Conservation (phyloP, 164 flowering plant species). For the Magnolia officinalis region DNA sequence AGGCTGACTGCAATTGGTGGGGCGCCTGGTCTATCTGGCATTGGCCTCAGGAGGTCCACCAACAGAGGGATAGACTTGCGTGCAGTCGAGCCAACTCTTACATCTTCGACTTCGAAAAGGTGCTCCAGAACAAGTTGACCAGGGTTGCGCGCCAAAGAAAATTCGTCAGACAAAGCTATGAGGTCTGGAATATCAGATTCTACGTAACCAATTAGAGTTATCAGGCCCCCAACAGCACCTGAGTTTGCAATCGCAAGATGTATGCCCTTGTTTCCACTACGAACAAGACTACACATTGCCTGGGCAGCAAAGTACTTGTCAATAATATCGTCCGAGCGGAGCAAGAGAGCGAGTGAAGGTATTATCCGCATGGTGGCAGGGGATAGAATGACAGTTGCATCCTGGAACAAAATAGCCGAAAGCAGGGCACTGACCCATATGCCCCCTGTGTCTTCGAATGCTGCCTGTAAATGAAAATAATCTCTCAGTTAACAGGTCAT, state of each 20-base stretch:
- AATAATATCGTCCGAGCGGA: slow-evolving; percentile 69
- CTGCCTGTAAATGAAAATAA: slow-evolving; percentile 46
- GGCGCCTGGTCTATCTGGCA: slow-evolving; percentile 83
- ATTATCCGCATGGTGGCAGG: slow-evolving; percentile 61
- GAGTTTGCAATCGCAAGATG: slow-evolving; percentile 69
- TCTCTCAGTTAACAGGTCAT: background rate
- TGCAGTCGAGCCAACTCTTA: slow-evolving; percentile 63
- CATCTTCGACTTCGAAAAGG: slow-evolving; percentile 76
- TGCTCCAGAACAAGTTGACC: slow-evolving; percentile 64
- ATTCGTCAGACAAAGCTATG: slow-evolving; percentile 66
- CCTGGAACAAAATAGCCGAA: slow-evolving; percentile 69
- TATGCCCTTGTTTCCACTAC: slow-evolving; percentile 51
- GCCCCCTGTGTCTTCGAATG: slow-evolving; percentile 65
- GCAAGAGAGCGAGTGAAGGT: slow-evolving; percentile 59
- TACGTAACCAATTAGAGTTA: slow-evolving; percentile 53
- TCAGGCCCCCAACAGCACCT: slow-evolving; percentile 70
- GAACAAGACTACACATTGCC: slow-evolving; percentile 77
- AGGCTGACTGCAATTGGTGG: slow-evolving; percentile 67
- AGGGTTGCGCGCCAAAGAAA: slow-evolving; percentile 56
- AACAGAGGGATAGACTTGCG: slow-evolving; percentile 72
- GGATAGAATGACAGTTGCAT: slow-evolving; percentile 46
- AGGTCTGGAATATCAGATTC: slow-evolving; percentile 70
- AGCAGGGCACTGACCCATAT: slow-evolving; percentile 78
- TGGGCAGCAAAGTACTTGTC: slow-evolving; percentile 78
- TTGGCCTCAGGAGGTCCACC: slow-evolving; percentile 83